Conservation (phyloP, 2,329 filamentous ascomycete genomes). For the Trichoderma polysporum region DNA sequence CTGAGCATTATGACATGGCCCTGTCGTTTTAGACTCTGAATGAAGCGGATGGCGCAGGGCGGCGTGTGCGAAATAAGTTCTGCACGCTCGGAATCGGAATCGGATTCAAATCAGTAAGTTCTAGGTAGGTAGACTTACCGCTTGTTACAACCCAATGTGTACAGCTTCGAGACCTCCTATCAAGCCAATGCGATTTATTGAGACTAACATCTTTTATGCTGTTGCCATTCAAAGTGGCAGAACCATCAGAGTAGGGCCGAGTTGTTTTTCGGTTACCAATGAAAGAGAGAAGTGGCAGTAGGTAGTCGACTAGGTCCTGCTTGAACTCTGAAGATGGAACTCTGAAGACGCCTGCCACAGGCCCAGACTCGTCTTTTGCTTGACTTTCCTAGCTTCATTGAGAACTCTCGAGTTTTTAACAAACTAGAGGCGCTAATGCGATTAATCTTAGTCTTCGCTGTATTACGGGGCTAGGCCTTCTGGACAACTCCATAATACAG, state of each 20-base stretch:
- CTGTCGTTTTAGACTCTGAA: conserved; percentile 17
- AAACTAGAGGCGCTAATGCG: background rate
- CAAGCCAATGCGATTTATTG: no score
- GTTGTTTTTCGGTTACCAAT: background rate
- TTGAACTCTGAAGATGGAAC: background rate
- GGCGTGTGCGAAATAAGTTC: background rate
- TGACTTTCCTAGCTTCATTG: background rate
- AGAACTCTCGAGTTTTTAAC: background rate
- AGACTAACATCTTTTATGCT: no score
- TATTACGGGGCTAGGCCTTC: background rate
- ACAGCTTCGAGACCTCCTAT: no score
- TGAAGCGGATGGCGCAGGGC: background rate
- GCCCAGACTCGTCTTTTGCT: background rate
- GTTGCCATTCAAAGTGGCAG: no score
- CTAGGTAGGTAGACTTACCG: no score
- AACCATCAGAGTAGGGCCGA: no score
- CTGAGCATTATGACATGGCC: conserved; percentile 18
- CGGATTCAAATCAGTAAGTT: no score
- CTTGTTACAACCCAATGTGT: no score
- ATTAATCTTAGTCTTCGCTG: background rate
- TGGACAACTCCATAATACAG: no score
- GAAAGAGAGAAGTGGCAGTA: background rate
- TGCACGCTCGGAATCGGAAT: no score
- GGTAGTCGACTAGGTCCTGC: background rate
- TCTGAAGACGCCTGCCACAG: background rate